A percentile compares a stretch with the other conserved stretches of the same genome.
Conservation (phyloP, 495 filamentous ascomycete species). For the Neurospora hispaniola region DNA sequence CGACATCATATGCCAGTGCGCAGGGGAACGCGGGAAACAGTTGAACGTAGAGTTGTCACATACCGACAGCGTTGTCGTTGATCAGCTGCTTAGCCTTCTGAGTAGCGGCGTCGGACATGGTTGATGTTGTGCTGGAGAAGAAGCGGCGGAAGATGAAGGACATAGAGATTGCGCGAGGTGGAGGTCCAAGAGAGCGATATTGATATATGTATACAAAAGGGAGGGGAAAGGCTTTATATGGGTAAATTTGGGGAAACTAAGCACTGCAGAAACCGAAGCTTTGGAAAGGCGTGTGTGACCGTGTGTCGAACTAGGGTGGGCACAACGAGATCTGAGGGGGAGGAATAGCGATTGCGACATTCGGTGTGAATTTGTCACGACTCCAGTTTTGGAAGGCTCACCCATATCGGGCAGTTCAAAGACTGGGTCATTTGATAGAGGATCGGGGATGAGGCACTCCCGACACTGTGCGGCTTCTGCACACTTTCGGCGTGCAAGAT, state of each 20-base stretch:
- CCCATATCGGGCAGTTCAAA: neutral
- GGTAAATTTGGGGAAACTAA: neutral
- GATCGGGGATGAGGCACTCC: neutral
- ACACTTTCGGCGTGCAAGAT: neutral
- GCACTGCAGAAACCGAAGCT: neutral
- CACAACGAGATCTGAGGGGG: neutral
- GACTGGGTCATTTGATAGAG: neutral
- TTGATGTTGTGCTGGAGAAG: constrained; percentile 47
- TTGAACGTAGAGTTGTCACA: constrained; percentile 19
- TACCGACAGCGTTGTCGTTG: constrained; percentile 83
- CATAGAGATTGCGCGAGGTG: constrained; percentile 40
- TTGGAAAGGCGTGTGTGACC: neutral
- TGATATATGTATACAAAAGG: neutral
- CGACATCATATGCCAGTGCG: neutral
- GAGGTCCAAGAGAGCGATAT: constrained; percentile 5
- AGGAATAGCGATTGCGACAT: neutral
- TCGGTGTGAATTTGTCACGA: neutral
- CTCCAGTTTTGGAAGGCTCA: neutral
- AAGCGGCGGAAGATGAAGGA: constrained; percentile 73
- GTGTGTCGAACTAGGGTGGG: neutral
- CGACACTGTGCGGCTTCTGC: neutral
- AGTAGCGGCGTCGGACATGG: constrained; percentile 75
- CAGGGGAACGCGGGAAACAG: neutral
- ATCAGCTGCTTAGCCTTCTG: constrained; percentile 79
- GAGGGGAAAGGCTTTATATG: constrained; percentile 9